These are phyloP conservation scores for Crucibulum laeve DNA, from an alignment of 768 basidiomycete genomes.

Conservation along the genomic window DNA sequence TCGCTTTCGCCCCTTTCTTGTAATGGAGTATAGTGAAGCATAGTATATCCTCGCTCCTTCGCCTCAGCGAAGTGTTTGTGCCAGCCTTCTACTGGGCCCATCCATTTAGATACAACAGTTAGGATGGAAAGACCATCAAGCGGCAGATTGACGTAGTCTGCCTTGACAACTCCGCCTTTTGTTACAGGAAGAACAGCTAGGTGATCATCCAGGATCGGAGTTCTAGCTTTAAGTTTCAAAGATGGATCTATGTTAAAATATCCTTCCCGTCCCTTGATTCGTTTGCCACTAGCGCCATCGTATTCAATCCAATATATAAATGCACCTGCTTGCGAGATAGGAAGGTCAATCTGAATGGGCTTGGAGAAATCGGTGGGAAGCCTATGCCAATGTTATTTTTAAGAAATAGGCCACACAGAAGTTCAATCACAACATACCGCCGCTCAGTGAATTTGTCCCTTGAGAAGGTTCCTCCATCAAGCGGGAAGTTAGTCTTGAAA, in stretches of 20 bases:
- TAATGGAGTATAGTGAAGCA: conserved; percentile 95
- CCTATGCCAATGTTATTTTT: conserved; percentile 30
- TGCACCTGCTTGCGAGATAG: conserved; percentile 94
- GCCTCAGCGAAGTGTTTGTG: conserved; percentile 76
- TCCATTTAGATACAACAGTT: conserved; percentile 96
- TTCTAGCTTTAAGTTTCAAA: conserved; percentile 69
- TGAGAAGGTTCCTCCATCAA: conserved; percentile 85
- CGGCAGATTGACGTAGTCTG: conserved; percentile 63
- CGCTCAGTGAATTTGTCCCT: conserved; percentile 72
- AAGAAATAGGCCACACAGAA: conserved; percentile 13
- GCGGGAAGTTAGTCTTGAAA: conserved; percentile 94
- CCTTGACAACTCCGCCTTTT: conserved; percentile 48
- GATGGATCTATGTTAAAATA: conserved; percentile 97
- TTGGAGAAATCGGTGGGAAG: conserved; percentile 85
- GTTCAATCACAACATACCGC: conserved; percentile 46
- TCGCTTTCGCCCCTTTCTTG: conserved; percentile 87
- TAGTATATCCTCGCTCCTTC: conserved; percentile 89
- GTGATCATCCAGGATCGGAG: conserved; percentile 63
- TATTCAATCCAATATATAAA: conserved; percentile 97
- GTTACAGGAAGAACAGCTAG: conserved; percentile 46
- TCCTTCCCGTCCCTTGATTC: conserved; percentile 80
- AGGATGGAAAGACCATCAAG: conserved; percentile 87
- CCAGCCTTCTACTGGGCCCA: conserved; percentile 84
- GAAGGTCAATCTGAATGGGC: conserved; percentile 89
- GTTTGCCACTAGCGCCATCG: conserved; percentile 57